Base-by-base conservation (phyloP, 1,139 yeast species). In the Yamadazyma oceani region DNA sequence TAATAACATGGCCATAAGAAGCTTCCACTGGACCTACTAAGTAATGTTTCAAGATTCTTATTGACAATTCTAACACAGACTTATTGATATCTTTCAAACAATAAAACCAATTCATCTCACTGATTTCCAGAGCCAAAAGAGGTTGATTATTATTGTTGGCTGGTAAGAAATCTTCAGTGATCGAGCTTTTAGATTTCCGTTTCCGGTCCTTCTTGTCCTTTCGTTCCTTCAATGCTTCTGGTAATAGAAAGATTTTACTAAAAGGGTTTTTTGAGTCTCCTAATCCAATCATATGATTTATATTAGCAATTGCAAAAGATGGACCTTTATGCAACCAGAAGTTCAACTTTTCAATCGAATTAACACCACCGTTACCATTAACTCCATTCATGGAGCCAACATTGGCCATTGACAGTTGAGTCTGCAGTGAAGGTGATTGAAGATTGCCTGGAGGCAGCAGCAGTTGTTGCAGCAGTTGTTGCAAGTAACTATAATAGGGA, bases 241-340 rank as follows among this genome's bases (percentile, higher is more conserved):
- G 85, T 21, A 85, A 63, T 40, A 76, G 80, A 57, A 85, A 85
- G 14, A 85, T 55, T 50, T 80, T 77, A 3, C 90, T 87, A 60
- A 85, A 83, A 14, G 92, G 89, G 52, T 82, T 84, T 35, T 72
- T 69, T 3, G 85, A 72, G 53, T 82, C 85, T 23, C 94, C 94
- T 59, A 84, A 81, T 1, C 94, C 94, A 35, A 82, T 75, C 34
- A 84, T 57, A 59, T 84, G 90, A 51, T 81, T 74, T 39, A 85
- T 79, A 51, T 85, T 85, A 19, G 88, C 81, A 39, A 84, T 69
- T 1, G 92, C 90, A 65, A 85, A 84, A 29, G 80, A 69, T 1
- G 89, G 78, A 2, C 87, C 82, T 53, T 84, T 83, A 50, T 82
- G 82, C 50, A 80, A 81, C 85, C 88, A 85, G 51, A 83, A 84